Conservation (phyloP, 73 alveolate genomes). For the Tetrahymena malaccensis region DNA sequence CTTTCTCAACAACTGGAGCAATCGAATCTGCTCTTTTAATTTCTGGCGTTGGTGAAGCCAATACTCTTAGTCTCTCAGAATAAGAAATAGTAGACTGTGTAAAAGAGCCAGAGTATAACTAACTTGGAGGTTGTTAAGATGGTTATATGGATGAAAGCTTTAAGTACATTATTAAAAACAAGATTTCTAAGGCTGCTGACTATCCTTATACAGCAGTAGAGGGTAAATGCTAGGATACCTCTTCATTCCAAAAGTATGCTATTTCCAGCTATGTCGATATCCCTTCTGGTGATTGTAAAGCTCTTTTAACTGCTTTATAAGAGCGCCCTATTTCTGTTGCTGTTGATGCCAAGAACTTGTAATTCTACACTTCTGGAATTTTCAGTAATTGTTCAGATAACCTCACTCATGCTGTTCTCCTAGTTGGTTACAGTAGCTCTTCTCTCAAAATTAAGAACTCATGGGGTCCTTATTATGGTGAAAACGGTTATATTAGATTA, state of each 20-base stretch:
- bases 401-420: constrained; percentile 51
- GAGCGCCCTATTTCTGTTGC: constrained; percentile 46
- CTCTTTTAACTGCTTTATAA: background rate
- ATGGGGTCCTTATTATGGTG: constrained; percentile 67
- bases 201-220: constrained; percentile 42
- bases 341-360: constrained; percentile 63
- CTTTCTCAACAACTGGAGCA: constrained; percentile 55
- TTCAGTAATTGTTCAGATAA: background rate
- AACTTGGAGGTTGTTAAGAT: constrained; percentile 48
- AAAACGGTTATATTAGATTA: constrained; percentile 40
- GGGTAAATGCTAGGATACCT: constrained; percentile 1
- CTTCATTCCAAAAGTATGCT: background rate
- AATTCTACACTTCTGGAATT: constrained; percentile 52
- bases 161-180: constrained; percentile 10
- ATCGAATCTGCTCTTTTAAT: constrained; percentile 36
- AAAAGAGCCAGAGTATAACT: constrained; percentile 21
- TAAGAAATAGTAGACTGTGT: constrained; percentile 53
- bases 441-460: constrained; percentile 51
- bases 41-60: background rate
- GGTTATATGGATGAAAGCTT: constrained; percentile 29
- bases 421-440: constrained; percentile 33
- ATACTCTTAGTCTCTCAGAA: constrained; percentile 40
- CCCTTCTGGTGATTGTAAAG: background rate
- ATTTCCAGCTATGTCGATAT: background rate
- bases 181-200: background rate